These are phyloP conservation scores for Pyrenophora tritici-repentis DNA, from an alignment of 2,329 filamentous ascomycete genomes.

Conservation along the genomic window DNA sequence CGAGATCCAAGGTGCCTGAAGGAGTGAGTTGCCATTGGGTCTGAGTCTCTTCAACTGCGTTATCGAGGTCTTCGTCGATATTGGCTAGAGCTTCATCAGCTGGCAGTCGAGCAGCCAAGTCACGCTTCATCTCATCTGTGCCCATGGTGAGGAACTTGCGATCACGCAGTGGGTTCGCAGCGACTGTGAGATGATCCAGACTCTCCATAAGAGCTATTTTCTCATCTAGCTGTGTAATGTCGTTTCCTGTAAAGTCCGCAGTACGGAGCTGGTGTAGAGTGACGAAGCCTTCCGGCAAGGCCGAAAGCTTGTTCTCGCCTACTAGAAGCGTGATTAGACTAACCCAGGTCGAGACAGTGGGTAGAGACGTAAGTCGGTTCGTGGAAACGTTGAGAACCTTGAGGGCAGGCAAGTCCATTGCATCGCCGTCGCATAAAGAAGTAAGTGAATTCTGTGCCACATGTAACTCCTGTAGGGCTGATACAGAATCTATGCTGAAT, in stretches of 20 bases:
- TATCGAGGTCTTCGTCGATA: conserved; percentile 10
- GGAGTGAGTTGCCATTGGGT: conserved; percentile 38
- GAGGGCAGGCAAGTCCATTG: conserved; percentile 70
- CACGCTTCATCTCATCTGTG: conserved; percentile 79
- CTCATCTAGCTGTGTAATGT: conserved; percentile 75
- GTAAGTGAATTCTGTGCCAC: conserved; percentile 76
- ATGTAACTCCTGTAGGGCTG: conserved; percentile 74
- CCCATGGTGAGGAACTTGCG: conserved; percentile 82
- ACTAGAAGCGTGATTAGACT: conserved; percentile 74
- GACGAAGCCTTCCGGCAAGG: conserved; percentile 77
- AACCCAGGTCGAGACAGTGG: conserved; percentile 74
- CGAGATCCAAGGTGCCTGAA: conserved; percentile 51
- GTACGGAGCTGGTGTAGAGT: conserved; percentile 70
- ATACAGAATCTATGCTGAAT: conserved; percentile 65
- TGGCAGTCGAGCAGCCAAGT: conserved; percentile 69
- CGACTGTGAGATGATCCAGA: conserved; percentile 74
- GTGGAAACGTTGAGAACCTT: conserved; percentile 76
- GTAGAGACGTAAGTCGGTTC: conserved; percentile 76
- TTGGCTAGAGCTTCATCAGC: conserved; percentile 10
- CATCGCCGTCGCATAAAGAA: conserved; percentile 54
- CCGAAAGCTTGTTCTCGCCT: conserved; percentile 79
- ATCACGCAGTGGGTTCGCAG: conserved; percentile 88
- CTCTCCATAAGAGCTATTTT: conserved; percentile 79
- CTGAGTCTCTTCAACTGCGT: conserved; percentile 9
- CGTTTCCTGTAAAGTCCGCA: conserved; percentile 84